phyloP scores from a whole-genome alignment of 1,284 basidiomycete species.

The Fomitopsis palustris region DNA sequence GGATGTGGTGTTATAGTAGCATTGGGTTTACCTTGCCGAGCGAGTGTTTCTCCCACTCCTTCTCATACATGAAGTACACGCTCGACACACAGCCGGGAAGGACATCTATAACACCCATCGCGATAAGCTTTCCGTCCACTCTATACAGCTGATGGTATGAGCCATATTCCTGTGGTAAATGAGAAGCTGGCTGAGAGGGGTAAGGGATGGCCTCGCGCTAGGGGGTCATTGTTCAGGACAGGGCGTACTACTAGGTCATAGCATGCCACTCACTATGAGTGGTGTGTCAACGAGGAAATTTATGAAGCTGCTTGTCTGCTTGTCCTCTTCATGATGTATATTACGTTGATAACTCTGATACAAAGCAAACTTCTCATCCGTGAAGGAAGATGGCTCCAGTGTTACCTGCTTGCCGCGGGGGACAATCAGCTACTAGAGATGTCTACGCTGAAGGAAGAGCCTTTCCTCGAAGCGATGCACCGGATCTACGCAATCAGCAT shows the following conservation, averaged over 20 bases:
- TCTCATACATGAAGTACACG: slow-evolving; percentile 95
- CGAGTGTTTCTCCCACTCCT: slow-evolving; percentile 70
- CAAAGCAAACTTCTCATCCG: slow-evolving; percentile 77
- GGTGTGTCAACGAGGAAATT: slow-evolving; percentile 82
- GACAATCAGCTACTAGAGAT: background rate
- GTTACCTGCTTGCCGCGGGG: slow-evolving; percentile 45
- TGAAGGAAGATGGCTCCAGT: slow-evolving; percentile 73
- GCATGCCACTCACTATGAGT: slow-evolving; percentile 49
- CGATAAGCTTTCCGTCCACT: slow-evolving; percentile 80
- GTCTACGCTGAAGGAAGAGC: background rate
- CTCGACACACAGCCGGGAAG: slow-evolving; percentile 88
- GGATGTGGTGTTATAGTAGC: background rate
- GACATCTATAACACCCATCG: slow-evolving; percentile 89
- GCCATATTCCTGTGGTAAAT: slow-evolving; percentile 75
- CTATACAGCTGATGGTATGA: slow-evolving; percentile 86
- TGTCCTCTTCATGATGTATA: slow-evolving; percentile 71
- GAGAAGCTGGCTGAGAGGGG: slow-evolving; percentile 37
- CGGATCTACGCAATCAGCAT: slow-evolving; percentile 10
- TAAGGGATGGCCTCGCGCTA: slow-evolving; percentile 58
- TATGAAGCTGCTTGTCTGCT: slow-evolving; percentile 52
- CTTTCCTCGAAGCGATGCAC: slow-evolving; percentile 53
- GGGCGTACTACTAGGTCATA: slow-evolving; percentile 2
- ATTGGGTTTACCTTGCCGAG: slow-evolving; percentile 69
- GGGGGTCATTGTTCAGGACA: background rate
- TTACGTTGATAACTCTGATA: slow-evolving; percentile 74